Evolutionary conservation across 306 rosid genomes (phyloP), one percentile per base, ranked within the genome.

Genomic region (Lathyrus oleraceus): DNA sequence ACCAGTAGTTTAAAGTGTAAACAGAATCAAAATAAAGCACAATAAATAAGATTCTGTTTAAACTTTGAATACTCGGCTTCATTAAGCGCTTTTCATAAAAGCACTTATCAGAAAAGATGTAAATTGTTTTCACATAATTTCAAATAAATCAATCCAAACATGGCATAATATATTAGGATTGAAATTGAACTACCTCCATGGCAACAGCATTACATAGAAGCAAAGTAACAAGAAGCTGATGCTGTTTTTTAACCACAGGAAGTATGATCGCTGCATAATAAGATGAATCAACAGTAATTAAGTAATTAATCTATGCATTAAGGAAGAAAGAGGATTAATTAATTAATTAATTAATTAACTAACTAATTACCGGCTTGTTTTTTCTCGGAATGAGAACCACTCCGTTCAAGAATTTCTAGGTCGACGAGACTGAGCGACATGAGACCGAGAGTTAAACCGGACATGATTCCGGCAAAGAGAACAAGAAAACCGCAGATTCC

Each of bases 351-450:
- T 11, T 21, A n/a, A 32, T 32, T 9, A 40, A 68, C 9, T 6
- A 45, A n/a, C 3, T 6, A n/a, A 45, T 23, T 25, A 57, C 97
- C 96, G 1, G 99, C 97, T 85, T 95, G 97, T 45, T 76, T 79
- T 57, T 89, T 89, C 87, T 95, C 97, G n/a, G 85, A 4, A 10
- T 85, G 78, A 62, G 96, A 77, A 44, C 99, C 99, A 32, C 99
- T 91, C 2, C 95, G 88, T 77, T 87, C 84, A 5, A 95, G 89
- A 70, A 95, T 95, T 85, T 95, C 99, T 35, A 95, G 95, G 76
- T 95, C 99, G 47, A 95, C 99, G 62, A 85, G 89, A 38, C 96
- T 79, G 8, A 95, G 97, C 38, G 97, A 95, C 99, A 95, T 95
- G 74, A 95, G 95, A 3, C 99, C 99, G 5, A 95, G 95, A 23